A percentile compares a stretch with the other conserved stretches of the same genome.
Conservation (phyloP, 2,329 filamentous ascomycete genomes). For the Aaosphaeria pasadenensis region DNA sequence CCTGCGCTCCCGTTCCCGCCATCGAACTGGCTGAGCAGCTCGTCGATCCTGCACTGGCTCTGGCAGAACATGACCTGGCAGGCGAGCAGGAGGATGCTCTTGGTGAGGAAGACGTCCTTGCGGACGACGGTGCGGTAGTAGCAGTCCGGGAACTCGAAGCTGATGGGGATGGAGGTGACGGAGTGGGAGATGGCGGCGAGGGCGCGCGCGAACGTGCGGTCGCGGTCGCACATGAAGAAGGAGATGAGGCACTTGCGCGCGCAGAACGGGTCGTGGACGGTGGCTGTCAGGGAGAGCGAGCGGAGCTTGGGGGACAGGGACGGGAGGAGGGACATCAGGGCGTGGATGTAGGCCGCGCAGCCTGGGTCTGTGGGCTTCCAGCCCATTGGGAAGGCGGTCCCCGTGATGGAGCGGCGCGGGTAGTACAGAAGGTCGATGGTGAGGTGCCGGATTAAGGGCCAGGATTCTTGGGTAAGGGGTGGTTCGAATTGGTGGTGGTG, state of each 20-base stretch:
- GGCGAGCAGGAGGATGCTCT: constrained; percentile 21
- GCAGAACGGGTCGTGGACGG: constrained; percentile 6
- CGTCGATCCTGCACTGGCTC: constrained; percentile 21
- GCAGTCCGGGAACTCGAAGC: constrained; percentile 29
- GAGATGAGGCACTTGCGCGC: constrained; percentile 17
- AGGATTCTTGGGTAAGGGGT: constrained; percentile 18
- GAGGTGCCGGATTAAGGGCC: constrained; percentile 20
- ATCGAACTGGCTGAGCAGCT: constrained; percentile 16
- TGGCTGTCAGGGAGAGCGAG: constrained; percentile 8
- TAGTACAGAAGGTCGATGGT: constrained; percentile 27
- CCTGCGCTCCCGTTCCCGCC: not conserved
- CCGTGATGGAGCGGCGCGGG: constrained; percentile 4
- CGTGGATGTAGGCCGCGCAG: constrained; percentile 17
- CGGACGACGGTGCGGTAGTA: constrained; percentile 18
- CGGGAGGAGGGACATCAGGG: constrained; percentile 11
- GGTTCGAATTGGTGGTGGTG: constrained; percentile 22
- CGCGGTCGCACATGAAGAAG: constrained; percentile 21
- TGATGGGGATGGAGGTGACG: constrained; percentile 11
- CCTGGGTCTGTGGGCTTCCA: constrained; percentile 15
- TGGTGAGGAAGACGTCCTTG: constrained; percentile 10
- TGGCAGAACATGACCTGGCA: constrained; percentile 28
- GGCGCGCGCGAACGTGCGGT: constrained; percentile 13
- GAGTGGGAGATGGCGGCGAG: constrained; percentile 9
- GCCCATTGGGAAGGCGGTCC: not conserved
- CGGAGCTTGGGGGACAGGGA: constrained; percentile 6